Base-by-base conservation (phyloP, 2,329 filamentous ascomycete species). In the Alternaria arborescens region DNA sequence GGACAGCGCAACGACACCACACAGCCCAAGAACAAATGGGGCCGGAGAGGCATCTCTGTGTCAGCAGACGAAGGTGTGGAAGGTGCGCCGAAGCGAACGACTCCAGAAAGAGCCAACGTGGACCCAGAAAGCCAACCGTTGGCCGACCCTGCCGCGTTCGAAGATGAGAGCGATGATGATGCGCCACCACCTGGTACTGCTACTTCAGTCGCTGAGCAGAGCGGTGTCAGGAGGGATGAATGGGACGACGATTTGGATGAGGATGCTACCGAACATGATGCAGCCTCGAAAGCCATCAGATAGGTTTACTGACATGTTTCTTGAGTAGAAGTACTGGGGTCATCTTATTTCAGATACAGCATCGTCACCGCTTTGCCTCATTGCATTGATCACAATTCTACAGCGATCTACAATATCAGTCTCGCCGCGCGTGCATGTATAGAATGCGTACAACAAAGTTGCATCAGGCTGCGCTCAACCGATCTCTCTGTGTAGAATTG, bases 1-100 rank as follows among this genome's bases (percentile, higher is more conserved):
- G 82, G 22, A 75, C 87, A 24, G 82, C 61, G 61, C n/a, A 50
- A 63, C 10, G 62, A 65, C 24, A 52, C 58, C 12, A 58, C 54
- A 8, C 63, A 60, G n/a, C 68, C 69, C 4, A 71, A 75, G 30
- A 84, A 84, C 60, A 80, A 82, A 34, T 88, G 87, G 87, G 86
- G 87, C 8, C 78, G 81, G 3, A 78, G 86, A 56, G 86, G 87
- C 16, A 85, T 89, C 42, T 87, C 84, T 3, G 84, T 89, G 3
- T 85, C 84, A 20, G 87, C 87, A 0, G 87, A 88, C 67, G 86
- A 88, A 41, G 82, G 78, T 5, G 72, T 83, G 6, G 71, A 78
- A 62, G 69, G 70, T 56, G 78, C 70, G 50, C 71, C 72, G 3
- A 69, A 69, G n/a, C 62, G 62, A 28, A 73, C 66, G 14, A 63